Evolutionary conservation across 495 filamentous ascomycete species (phyloP).

Genomic region (Talaromyces adpressus): DNA sequence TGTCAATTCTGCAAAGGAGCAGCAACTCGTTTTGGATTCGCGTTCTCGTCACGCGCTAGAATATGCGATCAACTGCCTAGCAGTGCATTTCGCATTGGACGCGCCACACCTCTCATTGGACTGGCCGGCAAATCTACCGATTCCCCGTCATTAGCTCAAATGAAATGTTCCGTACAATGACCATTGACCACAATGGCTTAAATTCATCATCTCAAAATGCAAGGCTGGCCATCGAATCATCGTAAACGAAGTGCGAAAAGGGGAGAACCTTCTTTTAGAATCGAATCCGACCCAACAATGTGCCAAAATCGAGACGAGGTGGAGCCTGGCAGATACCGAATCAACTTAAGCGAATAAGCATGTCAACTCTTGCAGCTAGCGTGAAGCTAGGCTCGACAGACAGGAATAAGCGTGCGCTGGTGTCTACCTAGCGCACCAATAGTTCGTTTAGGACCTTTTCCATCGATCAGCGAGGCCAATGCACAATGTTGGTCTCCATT

Average conservation of each 20-base stretch:
- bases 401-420: not conserved
- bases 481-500: not conserved
- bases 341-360: not conserved
- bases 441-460: not conserved
- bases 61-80: not conserved
- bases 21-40: not conserved
- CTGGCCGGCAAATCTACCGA: not conserved
- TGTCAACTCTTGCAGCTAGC: not conserved
- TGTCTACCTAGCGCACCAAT: not conserved
- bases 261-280: not conserved
- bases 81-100: not conserved
- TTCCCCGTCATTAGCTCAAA: not conserved
- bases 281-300: not conserved
- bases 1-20: not conserved
- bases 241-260: not conserved
- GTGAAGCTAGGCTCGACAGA: not conserved
- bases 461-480: not conserved
- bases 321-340: not conserved
- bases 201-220: not conserved
- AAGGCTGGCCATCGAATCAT: not conserved
- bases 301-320: not conserved
- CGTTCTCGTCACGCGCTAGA: not conserved
- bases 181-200: not conserved
- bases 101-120: not conserved
- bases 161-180: not conserved